Evolutionary conservation across 768 basidiomycete genomes (phyloP).

Genomic region (Hemileccinum impolitum): DNA sequence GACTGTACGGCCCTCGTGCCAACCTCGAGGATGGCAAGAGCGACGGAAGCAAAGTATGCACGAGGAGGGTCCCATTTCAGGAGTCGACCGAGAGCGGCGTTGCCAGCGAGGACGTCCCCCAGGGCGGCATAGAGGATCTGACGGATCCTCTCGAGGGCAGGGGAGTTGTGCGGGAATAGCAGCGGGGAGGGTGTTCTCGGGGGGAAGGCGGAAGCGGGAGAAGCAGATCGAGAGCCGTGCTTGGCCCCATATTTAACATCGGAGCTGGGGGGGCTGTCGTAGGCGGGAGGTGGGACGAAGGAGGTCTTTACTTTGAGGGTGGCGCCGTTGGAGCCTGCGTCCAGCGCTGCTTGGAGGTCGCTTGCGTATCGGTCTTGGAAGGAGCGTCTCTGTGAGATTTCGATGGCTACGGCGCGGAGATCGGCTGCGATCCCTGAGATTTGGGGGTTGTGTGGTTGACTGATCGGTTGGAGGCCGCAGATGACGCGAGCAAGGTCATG

Average conservation of each 20-base stretch:
- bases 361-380: slow-evolving; percentile 77
- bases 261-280: slow-evolving; percentile 37
- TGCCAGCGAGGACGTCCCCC: slow-evolving; percentile 61
- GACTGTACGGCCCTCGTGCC: slow-evolving; percentile 46
- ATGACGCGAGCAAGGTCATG: slow-evolving; percentile 83
- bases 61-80: slow-evolving; percentile 63
- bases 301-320: slow-evolving; percentile 46
- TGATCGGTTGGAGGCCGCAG: slow-evolving; percentile 52
- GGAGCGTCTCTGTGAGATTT: slow-evolving; percentile 78
- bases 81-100: slow-evolving; percentile 49
- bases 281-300: slow-evolving; percentile 71
- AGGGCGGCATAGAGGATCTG: slow-evolving; percentile 85
- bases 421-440: slow-evolving; percentile 71
- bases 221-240: slow-evolving; percentile 1
- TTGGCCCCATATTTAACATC: slow-evolving; percentile 14
- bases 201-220: slow-evolving; percentile 32
- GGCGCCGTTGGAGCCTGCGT: slow-evolving; percentile 45
- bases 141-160: slow-evolving; percentile 74
- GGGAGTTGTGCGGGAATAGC: slow-evolving; percentile 34
- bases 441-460: slow-evolving; percentile 36
- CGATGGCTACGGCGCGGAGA: slow-evolving; percentile 80
- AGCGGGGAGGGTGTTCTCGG: slow-evolving; percentile 49
- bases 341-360: slow-evolving; percentile 78
- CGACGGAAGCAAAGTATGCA: slow-evolving; percentile 78
- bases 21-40: slow-evolving; percentile 70